Evolutionary conservation across 192 early-diverging fungal genomes (phyloP), one percentile per base, ranked within the genome.

Genomic region (Rhizophagus sp.): DNA sequence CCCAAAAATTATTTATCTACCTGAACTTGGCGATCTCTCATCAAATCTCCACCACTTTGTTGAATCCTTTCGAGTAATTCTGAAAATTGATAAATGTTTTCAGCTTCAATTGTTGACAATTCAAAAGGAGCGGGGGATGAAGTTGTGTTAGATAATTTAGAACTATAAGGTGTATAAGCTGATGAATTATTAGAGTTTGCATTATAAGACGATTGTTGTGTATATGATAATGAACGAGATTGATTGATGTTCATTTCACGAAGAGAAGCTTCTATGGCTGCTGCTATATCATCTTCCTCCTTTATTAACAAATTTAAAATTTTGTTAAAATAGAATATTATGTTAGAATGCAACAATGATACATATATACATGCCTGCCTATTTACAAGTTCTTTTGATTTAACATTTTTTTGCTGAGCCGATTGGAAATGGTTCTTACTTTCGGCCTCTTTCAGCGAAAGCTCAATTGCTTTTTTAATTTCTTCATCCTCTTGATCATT

Each of bases 51-150:
- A 2, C 95, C 95, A n/a, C 88, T 89, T 65, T 84, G 87, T 68
- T 94, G 94, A 33, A 96, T 90, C 65, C 92, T 86, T 57, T 95
- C 92, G 71, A 99, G 89, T 13, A 98, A 86, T 17, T 96, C 90
- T 39, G 94, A 89, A 73, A 99, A 99, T 12, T 97, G 80, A 82
- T 94, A 89, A 41, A 99, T 91, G 52, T 96, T 97, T 80, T 98
- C 95, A 63, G 92, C 88, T 82, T 99, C 97, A 10, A 91, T 88
- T 1, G 84, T 73, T 30, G 91, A 88, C 76, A 99, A 80, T 62
- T 95, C 94, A 62, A 92, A 84, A 7, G 80, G 62, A 62, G 65
- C 25, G 70, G 81, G 34, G 75, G 76, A 47, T 47, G 11, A 47
- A 47, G 1, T 12, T 47, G 44, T 25, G 83, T 84, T 86, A 85